Conservation (phyloP, 1,284 basidiomycete genomes). For the Cryptococcus sp. region DNA sequence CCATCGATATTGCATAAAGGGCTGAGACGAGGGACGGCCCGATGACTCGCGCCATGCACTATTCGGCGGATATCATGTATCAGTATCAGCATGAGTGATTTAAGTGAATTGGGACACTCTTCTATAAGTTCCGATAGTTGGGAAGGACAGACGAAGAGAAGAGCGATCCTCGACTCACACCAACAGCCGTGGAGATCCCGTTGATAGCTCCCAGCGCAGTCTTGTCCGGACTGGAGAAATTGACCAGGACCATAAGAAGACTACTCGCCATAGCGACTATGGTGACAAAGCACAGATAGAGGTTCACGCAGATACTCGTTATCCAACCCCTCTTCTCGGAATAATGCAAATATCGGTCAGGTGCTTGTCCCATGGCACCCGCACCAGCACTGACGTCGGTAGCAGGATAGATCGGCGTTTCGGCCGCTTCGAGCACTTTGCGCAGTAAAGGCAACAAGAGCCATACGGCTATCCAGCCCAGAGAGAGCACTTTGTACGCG, state of each 20-base stretch:
- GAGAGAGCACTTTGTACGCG: conserved; percentile 41
- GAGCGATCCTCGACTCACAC: conserved; percentile 22
- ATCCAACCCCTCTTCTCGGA: conserved; percentile 33
- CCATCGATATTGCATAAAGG: conserved; percentile 48
- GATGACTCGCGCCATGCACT: conserved; percentile 46
- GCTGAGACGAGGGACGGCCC: conserved; percentile 45
- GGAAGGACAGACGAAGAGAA: not conserved
- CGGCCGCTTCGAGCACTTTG: conserved; percentile 29
- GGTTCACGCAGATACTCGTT: conserved; percentile 37
- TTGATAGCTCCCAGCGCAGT: conserved; percentile 49
- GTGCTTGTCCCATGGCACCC: not conserved
- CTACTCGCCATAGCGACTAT: conserved; percentile 35
- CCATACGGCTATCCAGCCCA: conserved; percentile 45
- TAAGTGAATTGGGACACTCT: not conserved
- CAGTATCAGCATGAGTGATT: not conserved
- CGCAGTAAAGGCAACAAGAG: conserved; percentile 41
- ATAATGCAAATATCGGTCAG: conserved; percentile 15
- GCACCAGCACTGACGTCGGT: conserved; percentile 10
- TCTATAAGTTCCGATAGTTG: not conserved
- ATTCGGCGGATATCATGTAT: not conserved
- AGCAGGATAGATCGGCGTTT: conserved; percentile 24
- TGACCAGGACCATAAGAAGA: conserved; percentile 48
- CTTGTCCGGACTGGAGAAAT: conserved; percentile 42
- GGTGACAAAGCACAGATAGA: conserved; percentile 39
- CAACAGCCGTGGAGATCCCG: conserved; percentile 44